These are phyloP conservation scores for Fraxinus americana DNA, from an alignment of 257 asterid species.

Conservation along the genomic window DNA sequence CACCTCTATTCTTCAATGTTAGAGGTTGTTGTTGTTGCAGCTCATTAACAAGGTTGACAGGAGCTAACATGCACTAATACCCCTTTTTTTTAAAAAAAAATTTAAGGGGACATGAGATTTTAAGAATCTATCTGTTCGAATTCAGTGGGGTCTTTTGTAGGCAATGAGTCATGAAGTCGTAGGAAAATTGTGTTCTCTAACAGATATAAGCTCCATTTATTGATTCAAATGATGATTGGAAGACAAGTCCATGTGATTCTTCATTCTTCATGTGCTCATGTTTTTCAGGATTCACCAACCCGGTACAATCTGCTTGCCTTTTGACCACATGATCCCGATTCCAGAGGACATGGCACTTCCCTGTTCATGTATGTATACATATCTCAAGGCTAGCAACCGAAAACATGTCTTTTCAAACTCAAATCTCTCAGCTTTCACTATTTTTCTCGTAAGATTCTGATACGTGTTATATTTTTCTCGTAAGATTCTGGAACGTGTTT, in stretches of 20 bases:
- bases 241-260: not conserved
- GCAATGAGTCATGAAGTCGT: not conserved
- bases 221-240: not conserved
- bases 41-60: too few relatives aligned
- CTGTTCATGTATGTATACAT: constrained; percentile 7
- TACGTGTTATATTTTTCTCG: not conserved
- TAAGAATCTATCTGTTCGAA: not conserved
- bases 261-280: not conserved
- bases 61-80: too few relatives aligned
- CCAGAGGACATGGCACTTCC: not conserved
- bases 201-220: not conserved
- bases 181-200: not conserved
- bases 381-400: constrained; percentile 11
- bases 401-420: not conserved
- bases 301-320: too few relatives aligned
- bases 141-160: not conserved
- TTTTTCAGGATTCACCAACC: not conserved
- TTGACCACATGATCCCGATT: not conserved
- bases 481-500: too few relatives aligned
- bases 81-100: too few relatives aligned
- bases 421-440: constrained; percentile 13
- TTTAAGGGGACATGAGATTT: not conserved
- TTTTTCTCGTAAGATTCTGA: not conserved
- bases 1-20: too few relatives aligned
- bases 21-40: too few relatives aligned